Evolutionary conservation across 1,139 yeast species (phyloP).

Genomic region (Kurtzmaniella quercitrusa): DNA sequence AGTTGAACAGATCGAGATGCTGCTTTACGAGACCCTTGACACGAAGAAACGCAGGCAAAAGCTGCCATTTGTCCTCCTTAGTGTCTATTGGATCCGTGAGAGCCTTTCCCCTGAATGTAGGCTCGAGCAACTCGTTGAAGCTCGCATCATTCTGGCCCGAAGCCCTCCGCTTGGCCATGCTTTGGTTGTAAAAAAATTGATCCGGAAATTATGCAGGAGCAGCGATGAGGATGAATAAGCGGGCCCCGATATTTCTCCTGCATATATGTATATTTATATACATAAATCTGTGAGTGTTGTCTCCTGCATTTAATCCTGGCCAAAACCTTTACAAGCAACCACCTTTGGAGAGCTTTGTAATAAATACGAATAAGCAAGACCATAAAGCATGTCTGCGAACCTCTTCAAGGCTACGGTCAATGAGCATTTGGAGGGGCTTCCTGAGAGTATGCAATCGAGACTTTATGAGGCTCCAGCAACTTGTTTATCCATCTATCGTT

Average conservation of each 20-base stretch:
- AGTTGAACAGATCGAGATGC: constrained; percentile 94
- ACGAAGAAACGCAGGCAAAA: constrained; percentile 89
- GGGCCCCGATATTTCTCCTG: neutral
- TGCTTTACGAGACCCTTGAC: constrained; percentile 96
- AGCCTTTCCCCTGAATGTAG: constrained; percentile 79
- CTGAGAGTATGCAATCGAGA: constrained; percentile 76
- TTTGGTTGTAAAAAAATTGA: neutral
- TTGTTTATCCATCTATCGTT: constrained; percentile 83
- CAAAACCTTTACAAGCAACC: too few species aligned
- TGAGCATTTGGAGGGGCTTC: constrained; percentile 85
- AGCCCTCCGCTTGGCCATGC: constrained; percentile 1
- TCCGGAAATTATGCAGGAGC: neutral
- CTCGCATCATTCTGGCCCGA: constrained; percentile 35
- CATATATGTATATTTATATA: neutral
- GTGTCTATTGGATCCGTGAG: constrained; percentile 86
- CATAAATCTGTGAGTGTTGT: neutral
- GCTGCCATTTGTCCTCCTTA: constrained; percentile 93
- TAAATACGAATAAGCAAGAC: too few species aligned
- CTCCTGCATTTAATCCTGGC: neutral
- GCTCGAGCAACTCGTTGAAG: constrained; percentile 73
- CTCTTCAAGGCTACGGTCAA: constrained; percentile 74
- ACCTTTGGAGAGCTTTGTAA: too few species aligned
- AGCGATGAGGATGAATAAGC: neutral
- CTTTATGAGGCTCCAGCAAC: constrained; percentile 84
- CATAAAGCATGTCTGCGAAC: constrained; percentile 25